Evolutionary conservation across 2,329 filamentous ascomycete species (phyloP), one percentile per base, ranked within the genome.

Genomic region (Fusarium bactridioides): DNA sequence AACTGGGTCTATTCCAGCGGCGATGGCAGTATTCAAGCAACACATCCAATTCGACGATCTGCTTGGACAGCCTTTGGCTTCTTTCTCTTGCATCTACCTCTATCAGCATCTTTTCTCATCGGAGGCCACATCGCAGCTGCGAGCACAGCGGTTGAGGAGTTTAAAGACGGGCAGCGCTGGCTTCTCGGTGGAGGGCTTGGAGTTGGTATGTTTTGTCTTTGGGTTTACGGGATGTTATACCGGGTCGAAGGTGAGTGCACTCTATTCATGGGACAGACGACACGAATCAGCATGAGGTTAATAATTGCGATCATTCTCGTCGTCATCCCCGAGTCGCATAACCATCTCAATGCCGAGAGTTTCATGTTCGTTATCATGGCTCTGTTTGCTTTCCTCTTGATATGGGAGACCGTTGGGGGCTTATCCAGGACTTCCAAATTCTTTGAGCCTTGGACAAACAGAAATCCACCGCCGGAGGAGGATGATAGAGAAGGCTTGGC

Each of bases 1-100:
- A 86, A 86, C 64, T 86, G 84, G 84, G 74, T 86, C 54, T 87
- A 86, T 61, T 81, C 84, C 27, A 84, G 84, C 62, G 83, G 83
- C 38, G 85, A 86, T 61, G 85, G 85, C 19, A 83, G 84, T 19
- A 65, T 84, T 13, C 74, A 82, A 27, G 79, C 78, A 18, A 82
- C 81, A 11, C 85, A 86, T 67, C 84, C 85, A 0, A 80, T 86
- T 48, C 81, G 83, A n/a, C 78, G 84, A 43, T 84, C 80, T 23
- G 81, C 83, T 0, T 82, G 78, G 75, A 84, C 83, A 10, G 83
- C 83, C 1, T 85, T 86, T 67, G 78, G 79, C 9, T 86, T 84
- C 79, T 83, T 84, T 55, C 72, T 83, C 23, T 75, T 86, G 21
- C 84, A 86, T 56, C 73, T 86, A 16, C 85, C 84, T 1, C 75